Evolutionary conservation across 2,329 filamentous ascomycete species (phyloP), one percentile per base, ranked within the genome.

Genomic region (Fusarium secorum): DNA sequence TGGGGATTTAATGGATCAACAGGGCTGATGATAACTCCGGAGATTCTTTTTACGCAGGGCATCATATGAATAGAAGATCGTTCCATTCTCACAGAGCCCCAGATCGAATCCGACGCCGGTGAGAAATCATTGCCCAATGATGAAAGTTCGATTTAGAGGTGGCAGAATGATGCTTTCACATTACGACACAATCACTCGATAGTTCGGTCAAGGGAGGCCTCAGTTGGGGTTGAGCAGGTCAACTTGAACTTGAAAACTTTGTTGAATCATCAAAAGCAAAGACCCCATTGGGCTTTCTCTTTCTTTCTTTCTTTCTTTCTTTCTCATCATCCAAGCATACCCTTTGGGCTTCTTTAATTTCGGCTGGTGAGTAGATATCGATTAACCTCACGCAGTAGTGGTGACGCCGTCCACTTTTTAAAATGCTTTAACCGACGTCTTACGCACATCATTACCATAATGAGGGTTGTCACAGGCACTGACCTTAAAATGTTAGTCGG

Each of bases 311-410:
- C 14, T 32, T 18, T 20, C 24, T 60, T 51, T 35, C 0, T 22
- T 18, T 18, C 36, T 20, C 11, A 17, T 38, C 20, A 39, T n/a
- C 22, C 32, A 51, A 36, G 18, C 48, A 14, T 18, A 46, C 20
- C n/a, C 42, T 20, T 70, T 60, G 11, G 55, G 59, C n/a, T 36
- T 52, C 49, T 64, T 33, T 53, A 67, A 64, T 60, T 45, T 72
- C 57, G 57, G 61, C 22, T 64, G 20, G 24, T 24, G 26, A 54
- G 33, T 52, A 51, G 28, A 49, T 49, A 51, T 49, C 45, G 66
- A 60, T 70, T 72, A 67, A 72, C 59, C 69, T 72, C 48, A 48
- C 49, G 59, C 45, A 51, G 57, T 68, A 58, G 61, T 70, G 55
- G 42, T 64, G 61, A 67, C 49, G 53, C 60, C 45, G 64, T 60